phyloP scores from a whole-genome alignment of 192 early-diverging fungal genomes.

The Podila horticola region DNA sequence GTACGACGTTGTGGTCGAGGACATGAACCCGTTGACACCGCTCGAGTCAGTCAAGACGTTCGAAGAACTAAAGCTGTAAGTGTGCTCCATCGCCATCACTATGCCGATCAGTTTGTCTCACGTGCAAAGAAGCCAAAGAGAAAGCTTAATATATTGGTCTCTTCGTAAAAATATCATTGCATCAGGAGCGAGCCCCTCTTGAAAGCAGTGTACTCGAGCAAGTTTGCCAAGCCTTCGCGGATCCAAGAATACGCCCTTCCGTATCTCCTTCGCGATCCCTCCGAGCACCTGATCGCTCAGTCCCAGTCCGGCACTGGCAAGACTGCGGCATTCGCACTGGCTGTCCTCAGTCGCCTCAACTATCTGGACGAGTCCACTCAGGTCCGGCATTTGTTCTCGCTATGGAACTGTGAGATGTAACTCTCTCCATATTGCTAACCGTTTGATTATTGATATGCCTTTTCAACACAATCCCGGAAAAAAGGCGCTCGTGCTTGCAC shows the following conservation, averaged over 20 bases:
- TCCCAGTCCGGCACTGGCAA: conserved; percentile 55
- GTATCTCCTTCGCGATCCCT: conserved; percentile 81
- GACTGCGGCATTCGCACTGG: conserved; percentile 57
- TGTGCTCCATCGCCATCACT: not conserved
- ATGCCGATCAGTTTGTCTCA: not conserved
- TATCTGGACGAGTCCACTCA: conserved; percentile 66
- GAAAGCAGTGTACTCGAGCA: conserved; percentile 90
- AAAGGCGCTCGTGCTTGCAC: conserved; percentile 86
- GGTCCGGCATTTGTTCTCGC: conserved; percentile 23
- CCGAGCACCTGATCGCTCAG: conserved; percentile 65
- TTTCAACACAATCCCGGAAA: not conserved
- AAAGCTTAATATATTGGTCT: not conserved
- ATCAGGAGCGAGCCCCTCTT: conserved; percentile 68
- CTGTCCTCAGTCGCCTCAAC: conserved; percentile 28
- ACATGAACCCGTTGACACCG: conserved; percentile 74
- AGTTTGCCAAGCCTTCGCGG: conserved; percentile 89
- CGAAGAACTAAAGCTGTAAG: conserved; percentile 75
- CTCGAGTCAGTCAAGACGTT: conserved; percentile 80
- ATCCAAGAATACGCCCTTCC: conserved; percentile 96
- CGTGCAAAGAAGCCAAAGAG: too few species aligned
- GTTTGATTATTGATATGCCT: not conserved
- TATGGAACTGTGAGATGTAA: not conserved
- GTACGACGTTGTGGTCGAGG: conserved; percentile 25
- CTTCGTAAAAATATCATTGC: not conserved
- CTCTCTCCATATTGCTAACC: not conserved